Evolutionary conservation across 306 rosid genomes (phyloP).

Genomic region (Rosa multiflora): DNA sequence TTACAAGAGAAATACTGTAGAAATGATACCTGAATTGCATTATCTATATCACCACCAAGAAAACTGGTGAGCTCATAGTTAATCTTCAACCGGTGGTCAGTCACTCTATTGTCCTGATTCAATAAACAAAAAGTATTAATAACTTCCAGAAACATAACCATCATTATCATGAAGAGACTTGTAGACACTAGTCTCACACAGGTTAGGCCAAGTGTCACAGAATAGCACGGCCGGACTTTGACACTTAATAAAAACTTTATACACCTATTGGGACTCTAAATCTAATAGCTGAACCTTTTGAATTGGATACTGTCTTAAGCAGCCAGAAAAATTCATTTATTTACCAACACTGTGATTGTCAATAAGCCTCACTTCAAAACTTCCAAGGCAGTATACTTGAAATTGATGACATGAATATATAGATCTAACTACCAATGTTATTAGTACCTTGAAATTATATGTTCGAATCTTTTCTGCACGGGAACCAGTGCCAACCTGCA

Average conservation of each 20-base stretch:
- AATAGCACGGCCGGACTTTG: background rate
- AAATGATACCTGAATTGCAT: constrained; percentile 80
- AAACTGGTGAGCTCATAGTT: constrained; percentile 88
- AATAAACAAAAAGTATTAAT: constrained; percentile 5
- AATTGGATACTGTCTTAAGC: constrained; percentile 12
- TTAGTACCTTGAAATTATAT: constrained; percentile 80
- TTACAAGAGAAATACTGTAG: background rate
- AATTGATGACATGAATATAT: background rate
- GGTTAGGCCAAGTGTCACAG: constrained; percentile 1
- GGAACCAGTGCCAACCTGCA: constrained; percentile 96
- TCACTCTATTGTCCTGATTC: constrained; percentile 84
- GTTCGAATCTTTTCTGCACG: constrained; percentile 96
- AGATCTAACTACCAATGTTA: background rate
- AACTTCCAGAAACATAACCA: constrained; percentile 23
- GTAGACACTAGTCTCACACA: background rate
- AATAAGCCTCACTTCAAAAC: constrained; percentile 15
- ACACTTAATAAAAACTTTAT: background rate
- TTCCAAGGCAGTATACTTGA: background rate
- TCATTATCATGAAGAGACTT: background rate
- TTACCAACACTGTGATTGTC: background rate
- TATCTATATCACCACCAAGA: constrained; percentile 77
- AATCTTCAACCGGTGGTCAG: constrained; percentile 88
- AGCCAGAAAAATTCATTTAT: background rate
- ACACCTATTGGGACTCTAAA: background rate
- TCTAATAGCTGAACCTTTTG: background rate